These are phyloP conservation scores for Chimonanthus salicifolius DNA, from an alignment of 164 flowering plant genomes.

Conservation along the genomic window DNA sequence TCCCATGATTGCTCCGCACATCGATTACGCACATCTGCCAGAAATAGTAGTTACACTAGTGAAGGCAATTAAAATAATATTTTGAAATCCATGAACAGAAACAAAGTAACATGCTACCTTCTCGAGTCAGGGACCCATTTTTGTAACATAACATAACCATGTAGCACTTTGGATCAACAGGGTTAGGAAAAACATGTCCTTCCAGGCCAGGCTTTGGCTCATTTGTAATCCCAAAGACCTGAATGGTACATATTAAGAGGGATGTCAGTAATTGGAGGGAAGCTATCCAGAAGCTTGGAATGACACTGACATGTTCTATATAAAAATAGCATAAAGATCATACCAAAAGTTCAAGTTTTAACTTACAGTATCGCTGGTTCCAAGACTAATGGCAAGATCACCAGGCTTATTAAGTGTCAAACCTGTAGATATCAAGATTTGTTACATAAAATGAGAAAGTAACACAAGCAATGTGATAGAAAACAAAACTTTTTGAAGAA, in stretches of 20 bases:
- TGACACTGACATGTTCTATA: background rate
- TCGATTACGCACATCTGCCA: slow-evolving; percentile 67
- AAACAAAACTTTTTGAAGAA: background rate
- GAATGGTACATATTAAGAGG: background rate
- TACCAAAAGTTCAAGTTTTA: background rate
- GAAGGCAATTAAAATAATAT: too few relatives aligned
- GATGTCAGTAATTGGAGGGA: background rate
- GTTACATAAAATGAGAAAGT: background rate
- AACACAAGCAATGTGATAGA: background rate
- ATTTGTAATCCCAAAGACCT: slow-evolving; percentile 86
- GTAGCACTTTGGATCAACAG: slow-evolving; percentile 74
- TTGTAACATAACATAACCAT: slow-evolving; percentile 93
- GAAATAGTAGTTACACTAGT: background rate
- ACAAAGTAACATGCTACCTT: slow-evolving; percentile 44
- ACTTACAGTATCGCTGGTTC: slow-evolving; percentile 96
- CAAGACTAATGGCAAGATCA: slow-evolving; percentile 90
- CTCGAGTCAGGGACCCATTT: slow-evolving; percentile 93
- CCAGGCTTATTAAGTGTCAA: slow-evolving; percentile 78
- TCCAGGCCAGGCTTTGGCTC: slow-evolving; percentile 72
- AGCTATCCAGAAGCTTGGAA: background rate
- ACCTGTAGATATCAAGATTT: slow-evolving; percentile 36
- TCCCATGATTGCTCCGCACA: slow-evolving; percentile 88
- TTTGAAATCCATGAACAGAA: too few relatives aligned
- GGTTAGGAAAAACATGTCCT: slow-evolving; percentile 95
- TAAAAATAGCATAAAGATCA: background rate